phyloP scores from a whole-genome alignment of 1,284 basidiomycete species.

The Vanrija pseudolonga region DNA sequence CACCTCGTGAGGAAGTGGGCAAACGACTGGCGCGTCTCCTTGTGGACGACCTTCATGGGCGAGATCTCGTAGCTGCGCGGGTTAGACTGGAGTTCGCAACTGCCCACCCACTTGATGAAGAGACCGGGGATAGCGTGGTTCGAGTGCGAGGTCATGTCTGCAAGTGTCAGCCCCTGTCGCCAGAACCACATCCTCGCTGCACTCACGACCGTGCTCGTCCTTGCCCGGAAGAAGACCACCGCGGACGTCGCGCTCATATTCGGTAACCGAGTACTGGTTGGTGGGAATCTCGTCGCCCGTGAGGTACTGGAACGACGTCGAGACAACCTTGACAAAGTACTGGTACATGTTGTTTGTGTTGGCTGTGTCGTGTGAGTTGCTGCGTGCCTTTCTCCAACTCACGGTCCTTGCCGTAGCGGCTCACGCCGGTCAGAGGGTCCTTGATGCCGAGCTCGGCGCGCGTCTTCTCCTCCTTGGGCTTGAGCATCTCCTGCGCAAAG shows the following conservation, averaged over 20 bases:
- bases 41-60: conserved; percentile 87
- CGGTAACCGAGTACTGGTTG: conserved; percentile 86
- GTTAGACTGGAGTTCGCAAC: not conserved
- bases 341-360: conserved; percentile 15
- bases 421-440: conserved; percentile 75
- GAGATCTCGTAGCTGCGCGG: conserved; percentile 76
- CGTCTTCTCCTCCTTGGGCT: conserved; percentile 65
- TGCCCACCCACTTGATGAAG: conserved; percentile 68
- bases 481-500: conserved; percentile 60
- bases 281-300: conserved; percentile 58
- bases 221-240: conserved; percentile 55
- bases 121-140: conserved; percentile 74
- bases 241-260: conserved; percentile 85
- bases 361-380: not conserved
- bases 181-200: too few species aligned
- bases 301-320: conserved; percentile 81
- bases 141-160: conserved; percentile 67
- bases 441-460: conserved; percentile 63
- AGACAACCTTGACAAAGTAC: conserved; percentile 77
- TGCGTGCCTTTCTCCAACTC: conserved; percentile 17
- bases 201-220: conserved; percentile 60
- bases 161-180: not conserved
- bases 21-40: conserved; percentile 87
- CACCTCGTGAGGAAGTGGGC: conserved; percentile 96
- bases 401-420: conserved; percentile 62